phyloP scores from a whole-genome alignment of 2,329 filamentous ascomycete genomes.

The Celoporthe dispersa region DNA sequence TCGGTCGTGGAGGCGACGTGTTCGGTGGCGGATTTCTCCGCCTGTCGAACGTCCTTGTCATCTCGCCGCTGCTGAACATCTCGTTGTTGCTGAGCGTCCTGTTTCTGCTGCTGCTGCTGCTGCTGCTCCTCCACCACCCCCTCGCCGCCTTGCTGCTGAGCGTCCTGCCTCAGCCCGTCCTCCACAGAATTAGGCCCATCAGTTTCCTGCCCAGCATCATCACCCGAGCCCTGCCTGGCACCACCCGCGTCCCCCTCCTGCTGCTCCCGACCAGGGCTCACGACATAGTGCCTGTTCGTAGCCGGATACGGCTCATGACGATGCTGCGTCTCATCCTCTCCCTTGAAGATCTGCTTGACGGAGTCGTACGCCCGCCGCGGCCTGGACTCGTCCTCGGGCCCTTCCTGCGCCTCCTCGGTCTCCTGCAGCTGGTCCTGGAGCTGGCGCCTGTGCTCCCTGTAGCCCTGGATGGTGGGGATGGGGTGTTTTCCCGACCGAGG shows the following conservation, averaged over 20 bases:
- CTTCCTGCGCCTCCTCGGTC: conserved; percentile 36
- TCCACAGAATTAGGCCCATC: conserved; percentile 12
- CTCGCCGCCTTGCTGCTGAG: conserved; percentile 12
- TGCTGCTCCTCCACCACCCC: conserved; percentile 25
- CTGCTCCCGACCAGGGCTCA: conserved; percentile 9
- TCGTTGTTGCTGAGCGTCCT: conserved; percentile 5
- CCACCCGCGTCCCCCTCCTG: conserved; percentile 3
- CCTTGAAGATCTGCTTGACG: conserved; percentile 43
- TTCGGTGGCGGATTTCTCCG: conserved; percentile 42
- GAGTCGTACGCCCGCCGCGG: conserved; percentile 42
- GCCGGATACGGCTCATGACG: conserved; percentile 43
- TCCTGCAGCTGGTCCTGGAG: conserved; percentile 45
- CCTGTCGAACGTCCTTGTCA: conserved; percentile 31
- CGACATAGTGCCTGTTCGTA: conserved; percentile 40
- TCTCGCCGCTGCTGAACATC: conserved; percentile 29
- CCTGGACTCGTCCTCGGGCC: conserved; percentile 42
- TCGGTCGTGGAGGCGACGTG: conserved; percentile 44
- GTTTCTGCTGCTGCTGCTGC: conserved; percentile 18
- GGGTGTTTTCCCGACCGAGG: conserved; percentile 50
- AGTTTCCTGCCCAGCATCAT: background rate
- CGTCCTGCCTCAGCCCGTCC: conserved; percentile 26
- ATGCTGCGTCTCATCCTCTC: conserved; percentile 37
- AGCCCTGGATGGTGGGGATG: conserved; percentile 54
- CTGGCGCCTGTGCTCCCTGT: conserved; percentile 50
- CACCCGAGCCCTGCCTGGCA: conserved; percentile 6